A percentile compares a stretch with the other conserved stretches of the same genome.
Evolutionary conservation across 2,329 filamentous ascomycete species (phyloP).

Genomic region (Ascocoryne sarcoides): DNA sequence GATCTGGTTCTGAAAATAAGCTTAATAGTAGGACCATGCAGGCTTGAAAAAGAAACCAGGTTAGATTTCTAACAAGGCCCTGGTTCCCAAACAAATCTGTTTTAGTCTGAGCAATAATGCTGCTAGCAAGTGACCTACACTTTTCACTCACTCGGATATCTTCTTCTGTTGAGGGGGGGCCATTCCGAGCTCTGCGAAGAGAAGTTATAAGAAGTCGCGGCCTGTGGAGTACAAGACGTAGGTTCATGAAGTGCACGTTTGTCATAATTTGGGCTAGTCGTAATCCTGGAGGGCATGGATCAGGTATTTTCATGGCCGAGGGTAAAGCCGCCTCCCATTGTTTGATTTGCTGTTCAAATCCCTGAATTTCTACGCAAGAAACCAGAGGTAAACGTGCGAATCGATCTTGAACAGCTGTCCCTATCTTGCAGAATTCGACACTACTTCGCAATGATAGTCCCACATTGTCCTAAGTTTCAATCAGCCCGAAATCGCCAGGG

Average conservation of each 20-base stretch:
- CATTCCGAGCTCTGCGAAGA: not conserved
- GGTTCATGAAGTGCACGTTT: not conserved
- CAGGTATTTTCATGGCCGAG: not conserved
- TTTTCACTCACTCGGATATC: not conserved
- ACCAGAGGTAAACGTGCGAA: constrained; percentile 1
- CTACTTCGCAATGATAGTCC: not conserved
- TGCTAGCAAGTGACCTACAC: not conserved
- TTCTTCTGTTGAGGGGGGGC: not conserved
- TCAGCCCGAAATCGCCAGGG: not conserved
- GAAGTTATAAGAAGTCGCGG: constrained; percentile 1
- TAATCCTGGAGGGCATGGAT: not conserved
- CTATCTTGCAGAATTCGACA: constrained; percentile 5
- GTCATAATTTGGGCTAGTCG: not conserved
- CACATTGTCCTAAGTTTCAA: not conserved
- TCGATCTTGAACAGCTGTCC: constrained; percentile 4
- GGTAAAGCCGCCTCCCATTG: not conserved
- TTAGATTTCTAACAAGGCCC: not conserved
- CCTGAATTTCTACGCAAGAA: constrained; percentile 1
- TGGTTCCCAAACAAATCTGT: not conserved
- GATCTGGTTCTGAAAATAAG: not conserved
- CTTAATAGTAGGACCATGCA: not conserved
- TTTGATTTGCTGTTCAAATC: not conserved
- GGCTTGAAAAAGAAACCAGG: not conserved
- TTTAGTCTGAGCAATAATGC: not conserved
- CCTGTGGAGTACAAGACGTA: constrained; percentile 1